Evolutionary conservation across 2,329 filamentous ascomycete species (phyloP), one percentile per base, ranked within the genome.

Genomic region (Ophiocordyceps camponoti-rufipedis): DNA sequence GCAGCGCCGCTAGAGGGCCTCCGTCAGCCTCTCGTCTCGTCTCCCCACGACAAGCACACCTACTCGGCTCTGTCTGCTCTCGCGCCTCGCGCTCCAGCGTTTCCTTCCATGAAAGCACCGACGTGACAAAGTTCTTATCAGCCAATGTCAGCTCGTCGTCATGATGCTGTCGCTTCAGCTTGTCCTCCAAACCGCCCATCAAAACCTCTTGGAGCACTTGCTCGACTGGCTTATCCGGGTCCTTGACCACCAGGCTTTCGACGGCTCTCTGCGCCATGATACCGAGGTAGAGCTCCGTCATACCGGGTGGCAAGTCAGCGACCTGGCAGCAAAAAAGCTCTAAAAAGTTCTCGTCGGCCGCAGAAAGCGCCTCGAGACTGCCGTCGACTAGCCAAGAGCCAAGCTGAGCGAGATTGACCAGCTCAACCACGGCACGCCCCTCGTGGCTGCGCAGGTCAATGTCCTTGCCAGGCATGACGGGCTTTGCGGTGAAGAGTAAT

Each of bases 131-230:
- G 9, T 55, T 55, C 41, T 58, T 54, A 45, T 65, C 62, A 28
- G 61, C 55, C 50, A 61, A 50, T 48, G 55, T 61, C 16, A 62
- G 49, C 45, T 59, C 57, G 19, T 53, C 49, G 14, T 55, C 55
- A 3, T 55, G 56, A 43, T 60, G 58, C 32, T 61, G 53, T 18
- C 54, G 53, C 11, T 56, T 63, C 42, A 72, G 52, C 41, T 62
- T 61, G 11, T 67, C 65, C 28, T 80, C 68, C 2, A 83, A 59
- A 5, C 80, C 65, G 9, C 69, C 62, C 7, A 71, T 66, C 33
- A 85, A 67, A 3, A 75, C 66, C 45, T 76, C 70, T 11, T 70
- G 68, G 14, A 80, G 56, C 16, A 70, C 62, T 14, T 75, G 71
- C 13, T 75, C 73, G 13, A 66, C 62, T 14, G 55, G 54, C 44